Evolutionary conservation across 495 filamentous ascomycete genomes (phyloP).

Genomic region (Opeltia flavorubescens): DNA sequence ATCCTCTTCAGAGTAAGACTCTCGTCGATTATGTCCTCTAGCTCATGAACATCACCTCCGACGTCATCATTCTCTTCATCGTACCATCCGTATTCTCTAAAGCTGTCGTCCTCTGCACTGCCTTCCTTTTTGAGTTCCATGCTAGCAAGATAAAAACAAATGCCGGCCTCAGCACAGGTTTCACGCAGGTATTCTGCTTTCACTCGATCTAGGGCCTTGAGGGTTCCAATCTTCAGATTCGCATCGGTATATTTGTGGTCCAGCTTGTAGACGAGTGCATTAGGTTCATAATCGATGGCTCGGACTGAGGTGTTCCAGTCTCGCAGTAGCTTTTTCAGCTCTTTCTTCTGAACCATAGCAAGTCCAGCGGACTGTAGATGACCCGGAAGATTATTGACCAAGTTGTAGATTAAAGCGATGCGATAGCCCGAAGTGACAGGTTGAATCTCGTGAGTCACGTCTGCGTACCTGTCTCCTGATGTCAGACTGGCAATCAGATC

Average conservation of each 20-base stretch:
- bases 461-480: slow-evolving; percentile 33
- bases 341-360: slow-evolving; percentile 4
- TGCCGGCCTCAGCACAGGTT: slow-evolving; percentile 11
- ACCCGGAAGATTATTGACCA: slow-evolving; percentile 22
- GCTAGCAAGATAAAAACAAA: not conserved
- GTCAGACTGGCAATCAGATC: too few species aligned
- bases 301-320: slow-evolving; percentile 8
- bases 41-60: not conserved
- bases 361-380: slow-evolving; percentile 5
- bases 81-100: not conserved
- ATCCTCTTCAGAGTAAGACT: not conserved
- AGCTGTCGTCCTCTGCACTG: not conserved
- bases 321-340: slow-evolving; percentile 15
- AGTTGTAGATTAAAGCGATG: slow-evolving; percentile 39
- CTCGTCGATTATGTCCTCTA: not conserved
- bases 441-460: slow-evolving; percentile 37
- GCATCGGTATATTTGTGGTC: slow-evolving; percentile 32
- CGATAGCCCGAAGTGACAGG: slow-evolving; percentile 35
- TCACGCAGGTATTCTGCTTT: slow-evolving; percentile 18
- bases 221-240: slow-evolving; percentile 19
- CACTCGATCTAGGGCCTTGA: slow-evolving; percentile 26
- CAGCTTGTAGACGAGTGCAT: slow-evolving; percentile 22
- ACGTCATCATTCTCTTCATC: not conserved
- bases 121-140: not conserved
- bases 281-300: not conserved